These are phyloP conservation scores for Penicillium sp. DNA, from an alignment of 2,329 filamentous ascomycete species.

Conservation along the genomic window DNA sequence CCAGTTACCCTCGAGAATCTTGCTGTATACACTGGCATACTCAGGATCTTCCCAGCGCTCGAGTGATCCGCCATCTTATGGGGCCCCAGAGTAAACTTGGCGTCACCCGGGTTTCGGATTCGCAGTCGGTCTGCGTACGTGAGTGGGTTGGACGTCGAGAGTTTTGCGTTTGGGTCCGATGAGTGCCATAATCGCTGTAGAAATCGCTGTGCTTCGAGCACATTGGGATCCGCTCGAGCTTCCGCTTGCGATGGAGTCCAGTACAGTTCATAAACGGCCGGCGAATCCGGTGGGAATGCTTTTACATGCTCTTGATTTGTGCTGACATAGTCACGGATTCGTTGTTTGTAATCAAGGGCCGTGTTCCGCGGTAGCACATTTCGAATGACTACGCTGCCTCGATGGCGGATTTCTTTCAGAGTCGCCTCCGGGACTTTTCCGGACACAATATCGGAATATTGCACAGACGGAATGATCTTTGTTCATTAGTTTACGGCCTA, in stretches of 20 bases:
- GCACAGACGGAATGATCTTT: conserved; percentile 45
- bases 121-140: conserved; percentile 71
- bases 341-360: conserved; percentile 65
- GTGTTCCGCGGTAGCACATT: conserved; percentile 65
- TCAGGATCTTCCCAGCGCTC: conserved; percentile 73
- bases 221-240: conserved; percentile 66
- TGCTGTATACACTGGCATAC: conserved; percentile 72
- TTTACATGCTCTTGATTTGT: conserved; percentile 56
- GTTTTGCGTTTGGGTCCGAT: conserved; percentile 47
- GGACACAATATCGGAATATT: conserved; percentile 42
- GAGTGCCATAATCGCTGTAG: conserved; percentile 67
- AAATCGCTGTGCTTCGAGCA: conserved; percentile 62
- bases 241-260: conserved; percentile 70
- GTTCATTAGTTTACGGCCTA: background rate
- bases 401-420: conserved; percentile 55
- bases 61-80: conserved; percentile 72
- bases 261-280: conserved; percentile 74
- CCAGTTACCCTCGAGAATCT: conserved; percentile 74
- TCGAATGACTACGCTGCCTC: conserved; percentile 65
- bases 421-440: conserved; percentile 36
- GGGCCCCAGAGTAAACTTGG: conserved; percentile 69
- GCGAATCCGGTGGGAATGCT: conserved; percentile 66
- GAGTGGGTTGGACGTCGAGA: conserved; percentile 61
- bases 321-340: conserved; percentile 65
- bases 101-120: conserved; percentile 71